Conservation (phyloP, 2,329 filamentous ascomycete species). For the Byssoonygena ceratinophila region DNA sequence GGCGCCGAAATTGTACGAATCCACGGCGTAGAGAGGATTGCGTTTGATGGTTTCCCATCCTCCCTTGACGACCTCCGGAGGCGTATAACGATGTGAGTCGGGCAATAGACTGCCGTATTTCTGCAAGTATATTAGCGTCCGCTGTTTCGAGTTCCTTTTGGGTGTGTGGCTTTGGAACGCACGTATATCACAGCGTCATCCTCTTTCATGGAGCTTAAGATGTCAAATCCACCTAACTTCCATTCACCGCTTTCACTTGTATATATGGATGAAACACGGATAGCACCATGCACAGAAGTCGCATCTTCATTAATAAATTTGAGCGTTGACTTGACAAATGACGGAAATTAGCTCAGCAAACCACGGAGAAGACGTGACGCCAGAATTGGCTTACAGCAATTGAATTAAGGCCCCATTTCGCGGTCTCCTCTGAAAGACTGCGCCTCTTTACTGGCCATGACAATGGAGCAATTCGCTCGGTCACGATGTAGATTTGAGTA, state of each 20-base stretch:
- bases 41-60: constrained; percentile 91
- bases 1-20: constrained; percentile 76
- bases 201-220: constrained; percentile 89
- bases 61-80: constrained; percentile 71
- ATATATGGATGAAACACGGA: constrained; percentile 79
- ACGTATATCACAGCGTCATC: constrained; percentile 89
- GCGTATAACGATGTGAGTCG: constrained; percentile 70
- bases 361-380: background rate
- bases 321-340: constrained; percentile 58
- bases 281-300: constrained; percentile 75
- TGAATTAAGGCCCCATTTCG: constrained; percentile 90
- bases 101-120: constrained; percentile 80
- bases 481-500: constrained; percentile 89
- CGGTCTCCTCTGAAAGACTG: constrained; percentile 78
- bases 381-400: constrained; percentile 53
- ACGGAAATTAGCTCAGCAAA: background rate
- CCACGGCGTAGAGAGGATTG: constrained; percentile 67
- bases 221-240: constrained; percentile 90
- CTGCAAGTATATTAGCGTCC: constrained; percentile 33
- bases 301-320: constrained; percentile 96
- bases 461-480: constrained; percentile 75
- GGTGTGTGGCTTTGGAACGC: constrained; percentile 20
- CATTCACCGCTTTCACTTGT: constrained; percentile 95
- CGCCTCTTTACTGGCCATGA: constrained; percentile 84
- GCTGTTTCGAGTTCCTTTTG: background rate